Conservation (phyloP, 306 rosid species). For the Trichosanthes cucumerina region DNA sequence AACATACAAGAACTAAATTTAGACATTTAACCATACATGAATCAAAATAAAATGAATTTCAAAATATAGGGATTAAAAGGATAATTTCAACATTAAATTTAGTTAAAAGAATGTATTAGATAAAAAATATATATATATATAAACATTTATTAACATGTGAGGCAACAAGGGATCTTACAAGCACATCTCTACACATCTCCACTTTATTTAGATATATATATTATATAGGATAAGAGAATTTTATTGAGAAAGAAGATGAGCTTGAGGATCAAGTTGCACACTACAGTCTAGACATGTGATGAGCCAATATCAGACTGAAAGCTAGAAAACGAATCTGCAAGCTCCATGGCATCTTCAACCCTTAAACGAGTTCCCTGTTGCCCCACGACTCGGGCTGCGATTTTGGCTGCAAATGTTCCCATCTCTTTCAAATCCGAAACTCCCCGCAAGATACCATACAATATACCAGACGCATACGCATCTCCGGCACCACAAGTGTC, state of each 20-base stretch:
- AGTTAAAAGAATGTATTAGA: background rate
- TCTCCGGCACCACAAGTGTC: constrained; percentile 99
- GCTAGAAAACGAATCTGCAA: constrained; percentile 72
- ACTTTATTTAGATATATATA: background rate
- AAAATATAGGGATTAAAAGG: too few relatives aligned
- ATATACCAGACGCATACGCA: constrained; percentile 83
- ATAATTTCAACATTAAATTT: too few relatives aligned
- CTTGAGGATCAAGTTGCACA: background rate
- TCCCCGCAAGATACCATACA: constrained; percentile 63
- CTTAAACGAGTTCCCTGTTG: constrained; percentile 88
- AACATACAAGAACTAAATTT: too few relatives aligned
- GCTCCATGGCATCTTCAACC: constrained; percentile 62
- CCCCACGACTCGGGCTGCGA: constrained; percentile 85
- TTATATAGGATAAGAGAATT: background rate
- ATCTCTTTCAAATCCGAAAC: constrained; percentile 61
- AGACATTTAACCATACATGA: too few relatives aligned
- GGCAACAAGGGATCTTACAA: background rate
- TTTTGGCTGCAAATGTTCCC: constrained; percentile 69
- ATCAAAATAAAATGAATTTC: too few relatives aligned
- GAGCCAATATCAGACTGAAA: constrained; percentile 57
- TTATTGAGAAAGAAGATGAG: background rate
- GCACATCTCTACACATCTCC: background rate
- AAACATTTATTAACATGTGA: background rate
- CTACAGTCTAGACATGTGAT: constrained; percentile 60
- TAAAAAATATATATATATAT: background rate